Base-by-base conservation (phyloP, 352 stramenopile species). In the Blastocystis sp. region DNA sequence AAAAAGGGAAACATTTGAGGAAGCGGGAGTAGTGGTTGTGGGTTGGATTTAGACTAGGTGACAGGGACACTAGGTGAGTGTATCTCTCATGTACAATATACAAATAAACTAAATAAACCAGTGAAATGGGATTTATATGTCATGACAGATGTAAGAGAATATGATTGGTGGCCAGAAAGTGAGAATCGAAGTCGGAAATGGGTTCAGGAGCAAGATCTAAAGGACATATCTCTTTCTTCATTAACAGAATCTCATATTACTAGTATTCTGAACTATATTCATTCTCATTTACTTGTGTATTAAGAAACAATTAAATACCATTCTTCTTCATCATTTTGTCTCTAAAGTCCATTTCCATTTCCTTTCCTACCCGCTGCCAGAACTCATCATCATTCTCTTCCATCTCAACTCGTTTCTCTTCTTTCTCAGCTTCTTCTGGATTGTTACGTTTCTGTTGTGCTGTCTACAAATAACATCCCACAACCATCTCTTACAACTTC, bases 1-100 rank as follows among this genome's bases (percentile, higher is more conserved):
- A 4, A 89, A 93, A 56, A 91, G 95, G 6, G 95, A 98, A 89
- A 94, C 92, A 7, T 95, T 95, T 77, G 95, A 98, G 89, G 95
- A 98, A 89, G 93, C 91, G 1, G 95, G 95, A 35, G 91, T 97
- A 37, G 37, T 27, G 11, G 14, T 43, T 11, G n/a, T 66, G 57
- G 1, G n/a, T 83, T 29, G 21, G 27, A 43, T 83, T 14, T 51
- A 37, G 12, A 21, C 2, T 83, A 83, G 71, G 51, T 83, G 12
- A 54, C 56, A 1, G 71, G 71, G 12, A 46, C 32, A 16, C 9
- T 83, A 51, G 71, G 71, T 11, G 51, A 83, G 2, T 66, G 71
- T 27, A 83, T 83, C 16, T 83, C 71, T 43, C 56, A 51, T 83
- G 51, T 83, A 43, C 32, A 21, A 66, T 83, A 83, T 66, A 27